phyloP scores from a whole-genome alignment of 2,329 filamentous ascomycete species.

The Didymosphaeria variabile region DNA sequence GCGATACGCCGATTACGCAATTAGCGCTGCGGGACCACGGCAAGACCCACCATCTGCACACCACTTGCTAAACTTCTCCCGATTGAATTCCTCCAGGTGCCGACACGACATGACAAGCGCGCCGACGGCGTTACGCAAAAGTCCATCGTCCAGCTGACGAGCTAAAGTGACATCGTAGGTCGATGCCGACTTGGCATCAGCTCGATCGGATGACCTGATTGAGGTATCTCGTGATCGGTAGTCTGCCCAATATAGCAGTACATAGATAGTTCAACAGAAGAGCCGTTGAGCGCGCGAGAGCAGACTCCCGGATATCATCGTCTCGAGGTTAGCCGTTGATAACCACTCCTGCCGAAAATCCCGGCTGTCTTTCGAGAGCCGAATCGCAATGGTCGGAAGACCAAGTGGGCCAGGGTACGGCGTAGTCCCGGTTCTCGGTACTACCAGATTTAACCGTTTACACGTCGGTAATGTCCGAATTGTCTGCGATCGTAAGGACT shows the following conservation, averaged over 20 bases:
- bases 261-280: not conserved
- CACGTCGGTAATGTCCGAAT: conserved; percentile 5
- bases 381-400: not conserved
- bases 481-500: not conserved
- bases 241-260: not conserved
- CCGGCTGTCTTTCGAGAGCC: not conserved
- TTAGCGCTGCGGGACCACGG: conserved; percentile 1
- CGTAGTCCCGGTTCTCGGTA: not conserved
- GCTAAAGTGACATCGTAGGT: not conserved
- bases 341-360: not conserved
- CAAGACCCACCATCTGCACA: conserved; percentile 1
- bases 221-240: no score
- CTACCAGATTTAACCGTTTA: not conserved
- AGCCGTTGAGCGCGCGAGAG: not conserved
- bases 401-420: not conserved
- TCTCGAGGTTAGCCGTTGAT: not conserved
- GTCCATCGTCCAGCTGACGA: not conserved
- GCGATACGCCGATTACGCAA: not conserved
- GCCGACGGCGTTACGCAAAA: not conserved
- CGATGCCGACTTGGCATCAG: not conserved
- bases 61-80: not conserved
- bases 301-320: not conserved
- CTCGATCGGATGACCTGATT: not conserved
- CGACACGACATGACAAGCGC: not conserved
- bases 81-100: not conserved